Percentiles rank a stretch among this genome's conserved stretches.
Conservation (phyloP, 768 basidiomycete genomes). For the Galerina marginata region DNA sequence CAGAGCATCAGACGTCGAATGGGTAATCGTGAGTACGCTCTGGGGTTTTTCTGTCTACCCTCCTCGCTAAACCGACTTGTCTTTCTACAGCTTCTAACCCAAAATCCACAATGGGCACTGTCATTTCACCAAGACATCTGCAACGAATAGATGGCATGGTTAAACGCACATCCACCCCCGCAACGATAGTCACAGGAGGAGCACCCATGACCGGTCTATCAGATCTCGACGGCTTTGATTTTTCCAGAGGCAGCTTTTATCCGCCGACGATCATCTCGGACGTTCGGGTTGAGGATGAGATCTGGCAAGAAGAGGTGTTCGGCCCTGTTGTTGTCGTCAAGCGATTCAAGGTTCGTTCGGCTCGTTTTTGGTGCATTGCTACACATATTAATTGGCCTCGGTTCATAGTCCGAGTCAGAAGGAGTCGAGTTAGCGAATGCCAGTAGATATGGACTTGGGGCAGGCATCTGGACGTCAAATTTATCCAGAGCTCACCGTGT, state of each 20-base stretch:
- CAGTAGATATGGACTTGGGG: constrained; percentile 81
- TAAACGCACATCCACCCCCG: constrained; percentile 40
- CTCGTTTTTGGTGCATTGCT: background rate
- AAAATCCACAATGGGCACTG: constrained; percentile 76
- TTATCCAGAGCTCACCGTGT: constrained; percentile 79
- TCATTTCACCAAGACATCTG: constrained; percentile 73
- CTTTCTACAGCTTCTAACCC: constrained; percentile 64
- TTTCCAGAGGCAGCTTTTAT: constrained; percentile 76
- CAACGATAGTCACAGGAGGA: constrained; percentile 68
- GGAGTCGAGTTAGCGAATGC: constrained; percentile 74
- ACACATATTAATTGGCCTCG: background rate
- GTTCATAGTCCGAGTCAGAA: constrained; percentile 60
- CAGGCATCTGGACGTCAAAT: constrained; percentile 80
- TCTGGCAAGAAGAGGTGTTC: constrained; percentile 88
- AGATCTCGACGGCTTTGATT: constrained; percentile 71
- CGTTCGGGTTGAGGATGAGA: constrained; percentile 57
- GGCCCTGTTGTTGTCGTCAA: constrained; percentile 83
- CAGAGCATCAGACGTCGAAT: constrained; percentile 68
- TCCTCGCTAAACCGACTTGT: background rate
- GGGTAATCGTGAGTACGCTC: constrained; percentile 67
- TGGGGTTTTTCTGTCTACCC: background rate
- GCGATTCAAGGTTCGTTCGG: constrained; percentile 36
- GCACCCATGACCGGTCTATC: constrained; percentile 66
- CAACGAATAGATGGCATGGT: constrained; percentile 66
- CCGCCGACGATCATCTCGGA: constrained; percentile 77